Evolutionary conservation across 805 yeast species (phyloP), one percentile per base, ranked within the genome.

Genomic region (Yarrowia sp.): DNA sequence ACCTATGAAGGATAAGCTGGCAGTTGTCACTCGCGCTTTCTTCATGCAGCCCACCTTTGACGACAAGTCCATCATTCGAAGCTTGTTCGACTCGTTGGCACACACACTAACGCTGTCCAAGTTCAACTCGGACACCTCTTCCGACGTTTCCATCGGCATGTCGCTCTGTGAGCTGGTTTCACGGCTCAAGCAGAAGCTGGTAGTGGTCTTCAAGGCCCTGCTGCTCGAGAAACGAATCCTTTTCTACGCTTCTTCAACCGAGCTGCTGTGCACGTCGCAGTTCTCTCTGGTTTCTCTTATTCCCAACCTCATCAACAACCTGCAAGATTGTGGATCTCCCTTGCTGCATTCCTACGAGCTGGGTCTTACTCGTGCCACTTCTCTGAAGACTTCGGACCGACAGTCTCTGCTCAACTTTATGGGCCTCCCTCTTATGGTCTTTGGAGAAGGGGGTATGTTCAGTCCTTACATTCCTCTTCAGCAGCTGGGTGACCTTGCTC

Each of bases 381-480:
- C 92, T 14, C 82, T 94, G 70, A 88, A 86, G 72, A 86, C 97
- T 7, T 88, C 91, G 70, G 93, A 92, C 77, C 80, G 97, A 64
- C 82, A 84, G 71, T 90, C 97, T 0, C 83, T 93, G 76, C 79
- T 94, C 48, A 80, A 85, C 42, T 95, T 91, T 75, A 84, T 92
- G 75, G 99, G 98, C 0, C 81, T 95, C 41, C 99, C 99, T 0
- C 80, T 95, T 63, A 93, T 89, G 73, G 77, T 92, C 1, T 95
- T 95, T 78, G 92, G 92, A 63, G 85, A 86, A 72, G 96, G 96
- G 53, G 92, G 96, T 1, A 83, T 94, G 70, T 93, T 96, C 82
- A 89, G 89, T 73, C 98, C 99, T 1, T 95, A 94, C 78, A 83
- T 93, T n/a, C 97, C 98, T 0, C 80, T 95, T 68, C 99, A 94